These are phyloP conservation scores for Cryptosporidium parvum DNA, from an alignment of 169 alveolate genomes.

Conservation along the genomic window DNA sequence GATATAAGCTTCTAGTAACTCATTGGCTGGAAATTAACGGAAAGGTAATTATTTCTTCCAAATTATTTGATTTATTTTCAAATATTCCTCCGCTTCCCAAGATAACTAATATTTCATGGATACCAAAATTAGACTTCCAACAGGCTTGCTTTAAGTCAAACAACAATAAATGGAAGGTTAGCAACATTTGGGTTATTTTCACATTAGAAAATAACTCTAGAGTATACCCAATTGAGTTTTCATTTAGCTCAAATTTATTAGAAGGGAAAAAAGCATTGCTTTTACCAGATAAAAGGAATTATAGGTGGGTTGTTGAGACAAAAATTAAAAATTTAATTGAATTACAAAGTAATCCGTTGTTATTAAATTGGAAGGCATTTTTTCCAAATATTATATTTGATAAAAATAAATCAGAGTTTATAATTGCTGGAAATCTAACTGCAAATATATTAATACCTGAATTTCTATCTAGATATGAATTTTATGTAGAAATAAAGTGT, in stretches of 20 bases:
- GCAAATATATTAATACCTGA: background rate
- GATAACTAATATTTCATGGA: slow-evolving; percentile 1
- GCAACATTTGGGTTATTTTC: slow-evolving; percentile 23
- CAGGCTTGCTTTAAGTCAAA: background rate
- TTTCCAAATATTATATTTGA: slow-evolving; percentile 21
- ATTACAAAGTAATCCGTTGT: background rate
- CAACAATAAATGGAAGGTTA: slow-evolving; percentile 37
- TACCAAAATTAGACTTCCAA: slow-evolving; percentile 29
- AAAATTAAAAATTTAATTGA: background rate
- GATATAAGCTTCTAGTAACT: background rate
- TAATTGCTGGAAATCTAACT: slow-evolving; percentile 11
- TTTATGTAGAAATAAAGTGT: slow-evolving; percentile 14
- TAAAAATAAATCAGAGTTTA: background rate
- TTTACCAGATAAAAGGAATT: slow-evolving; percentile 15
- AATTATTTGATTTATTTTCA: background rate
- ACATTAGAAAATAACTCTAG: slow-evolving; percentile 54
- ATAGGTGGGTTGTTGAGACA: slow-evolving; percentile 65
- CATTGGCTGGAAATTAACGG: slow-evolving; percentile 3
- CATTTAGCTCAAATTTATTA: background rate
- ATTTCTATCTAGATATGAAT: slow-evolving; percentile 34
- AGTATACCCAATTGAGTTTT: slow-evolving; percentile 19
- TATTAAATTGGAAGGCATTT: slow-evolving; percentile 25
- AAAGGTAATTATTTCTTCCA: slow-evolving; percentile 6
- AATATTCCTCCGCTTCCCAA: slow-evolving; percentile 20
- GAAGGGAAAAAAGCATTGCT: background rate